Evolutionary conservation across 306 rosid species (phyloP), one percentile per base, ranked within the genome.

Genomic region (Sindora glabra): DNA sequence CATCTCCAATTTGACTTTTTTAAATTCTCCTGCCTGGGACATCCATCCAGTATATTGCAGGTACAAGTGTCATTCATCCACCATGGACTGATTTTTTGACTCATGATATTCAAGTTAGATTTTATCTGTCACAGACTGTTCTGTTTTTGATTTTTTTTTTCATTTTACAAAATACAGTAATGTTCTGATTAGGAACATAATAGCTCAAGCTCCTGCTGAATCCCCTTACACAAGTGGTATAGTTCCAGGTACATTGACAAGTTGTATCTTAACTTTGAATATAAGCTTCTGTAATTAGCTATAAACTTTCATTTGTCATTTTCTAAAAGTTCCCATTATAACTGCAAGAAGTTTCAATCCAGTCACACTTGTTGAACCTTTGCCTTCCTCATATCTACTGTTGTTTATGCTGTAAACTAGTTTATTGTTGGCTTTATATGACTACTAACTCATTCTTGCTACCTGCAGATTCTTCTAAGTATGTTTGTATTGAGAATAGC

Each of bases 401-500:
- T n/a, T n/a, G n/a, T n/a, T n/a, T n/a, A n/a, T n/a, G n/a, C n/a
- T n/a, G n/a, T n/a, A n/a, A n/a, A n/a, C n/a, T n/a, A n/a, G n/a
- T n/a, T n/a, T n/a, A n/a, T n/a, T n/a, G n/a, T n/a, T n/a, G n/a
- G n/a, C n/a, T n/a, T n/a, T n/a, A n/a, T n/a, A n/a, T n/a, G n/a
- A n/a, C n/a, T n/a, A n/a, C n/a, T n/a, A n/a, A n/a, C n/a, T n/a
- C n/a, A n/a, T n/a, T n/a, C n/a, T n/a, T n/a, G n/a, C n/a, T n/a
- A n/a, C n/a, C n/a, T 74, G 47, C 83, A 90, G 97, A 90, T 79
- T 90, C 97, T 40, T 78, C 90, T 75, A 80, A 78, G 23, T 79
- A 87, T 38, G 89, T 90, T 30, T 90, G 97, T 84, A 82, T 90
- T 67, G 97, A 90, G 74, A 95, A 90, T 65, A 84, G 90, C 0